These are phyloP conservation scores for Coemansia sp. DNA, from an alignment of 192 early-diverging fungal genomes.

Conservation along the genomic window DNA sequence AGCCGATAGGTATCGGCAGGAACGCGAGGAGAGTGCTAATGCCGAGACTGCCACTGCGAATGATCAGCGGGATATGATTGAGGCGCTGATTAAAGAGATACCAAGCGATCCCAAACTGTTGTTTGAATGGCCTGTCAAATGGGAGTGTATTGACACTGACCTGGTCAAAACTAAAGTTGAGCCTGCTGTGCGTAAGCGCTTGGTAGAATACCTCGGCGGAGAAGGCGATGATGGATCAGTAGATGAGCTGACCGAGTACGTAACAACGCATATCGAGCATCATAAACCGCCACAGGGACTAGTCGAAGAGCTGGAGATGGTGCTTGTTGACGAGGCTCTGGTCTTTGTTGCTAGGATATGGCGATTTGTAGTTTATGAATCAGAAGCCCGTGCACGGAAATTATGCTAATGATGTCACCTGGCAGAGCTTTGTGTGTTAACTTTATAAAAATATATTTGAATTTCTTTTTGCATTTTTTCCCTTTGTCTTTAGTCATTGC, in stretches of 20 bases:
- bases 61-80: slow-evolving; percentile 6
- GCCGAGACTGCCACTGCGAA: slow-evolving; percentile 1
- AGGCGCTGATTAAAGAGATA: slow-evolving; percentile 17
- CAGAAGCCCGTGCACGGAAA: slow-evolving; percentile 13
- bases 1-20: slow-evolving; percentile 58
- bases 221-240: slow-evolving; percentile 60
- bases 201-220: slow-evolving; percentile 71
- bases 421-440: too few relatives aligned
- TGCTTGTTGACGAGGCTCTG: slow-evolving; percentile 84
- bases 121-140: slow-evolving; percentile 37
- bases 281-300: slow-evolving; percentile 65
- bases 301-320: slow-evolving; percentile 73
- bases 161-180: slow-evolving; percentile 65
- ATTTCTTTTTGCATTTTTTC: too few relatives aligned
- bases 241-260: slow-evolving; percentile 75
- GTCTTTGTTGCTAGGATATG: slow-evolving; percentile 86
- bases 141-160: slow-evolving; percentile 28
- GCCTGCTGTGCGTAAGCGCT: slow-evolving; percentile 76
- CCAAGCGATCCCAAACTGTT: slow-evolving; percentile 20
- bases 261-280: slow-evolving; percentile 66
- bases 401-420: too few relatives aligned
- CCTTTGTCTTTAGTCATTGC: too few relatives aligned
- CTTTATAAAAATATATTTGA: too few relatives aligned
- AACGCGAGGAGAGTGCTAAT: slow-evolving; percentile 30
- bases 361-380: slow-evolving; percentile 53